Percentiles rank a stretch among this genome's conserved stretches.
Evolutionary conservation across 805 yeast species (phyloP).

Genomic region (Ogataea pilisensis): DNA sequence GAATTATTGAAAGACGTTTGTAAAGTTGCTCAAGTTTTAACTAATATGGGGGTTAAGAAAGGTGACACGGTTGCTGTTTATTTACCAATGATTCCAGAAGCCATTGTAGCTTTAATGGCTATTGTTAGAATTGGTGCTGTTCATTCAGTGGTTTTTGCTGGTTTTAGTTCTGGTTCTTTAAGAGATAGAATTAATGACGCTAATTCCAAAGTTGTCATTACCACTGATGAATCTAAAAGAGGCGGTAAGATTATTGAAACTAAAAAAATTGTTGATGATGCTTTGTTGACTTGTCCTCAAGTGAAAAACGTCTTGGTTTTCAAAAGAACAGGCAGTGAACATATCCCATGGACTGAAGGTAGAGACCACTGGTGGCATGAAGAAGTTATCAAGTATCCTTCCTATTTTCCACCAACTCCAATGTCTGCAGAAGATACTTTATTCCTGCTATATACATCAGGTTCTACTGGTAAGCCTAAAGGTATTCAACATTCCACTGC

Average conservation of each 20-base stretch:
- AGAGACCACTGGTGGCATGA: constrained; percentile 98
- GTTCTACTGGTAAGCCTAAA: constrained; percentile 97
- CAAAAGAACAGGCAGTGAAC: constrained; percentile 78
- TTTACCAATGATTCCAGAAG: constrained; percentile 97
- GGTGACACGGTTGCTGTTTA: constrained; percentile 97
- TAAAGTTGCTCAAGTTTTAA: constrained; percentile 79
- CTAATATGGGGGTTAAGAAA: constrained; percentile 75
- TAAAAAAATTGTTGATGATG: constrained; percentile 94
- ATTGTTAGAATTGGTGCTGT: constrained; percentile 91
- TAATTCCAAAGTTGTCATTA: constrained; percentile 77
- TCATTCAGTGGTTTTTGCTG: constrained; percentile 96
- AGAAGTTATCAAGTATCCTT: constrained; percentile 73
- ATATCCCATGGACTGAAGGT: constrained; percentile 66
- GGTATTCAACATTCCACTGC: constrained; percentile 96
- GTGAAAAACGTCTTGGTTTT: constrained; percentile 84
- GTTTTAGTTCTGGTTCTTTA: constrained; percentile 90
- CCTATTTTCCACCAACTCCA: constrained; percentile 82
- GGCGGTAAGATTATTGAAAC: constrained; percentile 93
- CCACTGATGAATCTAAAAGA: constrained; percentile 93
- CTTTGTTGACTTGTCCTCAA: constrained; percentile 65
- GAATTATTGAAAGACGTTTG: constrained; percentile 82
- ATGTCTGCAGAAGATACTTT: constrained; percentile 92
- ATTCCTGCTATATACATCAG: constrained; percentile 93
- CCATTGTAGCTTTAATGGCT: constrained; percentile 90
- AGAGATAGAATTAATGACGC: constrained; percentile 90